A percentile compares a stretch with the other conserved stretches of the same genome.
Conservation (phyloP, 2,329 filamentous ascomycete species). For the Fusarium subtropicale region DNA sequence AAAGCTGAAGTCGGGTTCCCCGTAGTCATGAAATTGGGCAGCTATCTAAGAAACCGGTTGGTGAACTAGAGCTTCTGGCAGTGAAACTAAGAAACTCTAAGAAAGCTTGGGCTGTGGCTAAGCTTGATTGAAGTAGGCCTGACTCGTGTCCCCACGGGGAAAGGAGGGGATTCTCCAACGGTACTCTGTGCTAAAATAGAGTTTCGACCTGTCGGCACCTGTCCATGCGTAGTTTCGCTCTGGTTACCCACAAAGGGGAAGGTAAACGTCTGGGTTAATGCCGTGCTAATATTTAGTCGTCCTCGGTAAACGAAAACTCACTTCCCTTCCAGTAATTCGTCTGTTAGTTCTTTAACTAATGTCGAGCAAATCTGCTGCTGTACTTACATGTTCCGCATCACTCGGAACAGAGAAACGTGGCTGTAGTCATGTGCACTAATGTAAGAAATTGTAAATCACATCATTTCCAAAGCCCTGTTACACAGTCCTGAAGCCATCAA, state of each 20-base stretch:
- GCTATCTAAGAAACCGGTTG: neutral
- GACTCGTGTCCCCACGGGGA: slow-evolving; percentile 3
- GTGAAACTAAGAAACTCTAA: neutral
- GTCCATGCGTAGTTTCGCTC: neutral
- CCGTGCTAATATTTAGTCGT: neutral
- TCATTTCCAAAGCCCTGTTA: neutral
- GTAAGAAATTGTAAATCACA: neutral
- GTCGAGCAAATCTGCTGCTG: neutral
- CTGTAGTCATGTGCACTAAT: neutral
- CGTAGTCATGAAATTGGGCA: neutral
- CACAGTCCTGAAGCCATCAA: neutral
- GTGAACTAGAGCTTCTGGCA: neutral
- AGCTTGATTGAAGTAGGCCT: neutral
- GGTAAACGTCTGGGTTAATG: neutral
- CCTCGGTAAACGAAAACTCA: neutral
- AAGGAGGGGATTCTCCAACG: neutral
- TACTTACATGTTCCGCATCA: no score
- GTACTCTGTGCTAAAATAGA: neutral
- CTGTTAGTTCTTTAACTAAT: neutral
- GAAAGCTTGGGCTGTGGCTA: neutral
- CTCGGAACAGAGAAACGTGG: neutral
- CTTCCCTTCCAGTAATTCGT: neutral
- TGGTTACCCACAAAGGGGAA: neutral
- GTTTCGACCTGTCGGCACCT: neutral
- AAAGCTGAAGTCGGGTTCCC: neutral